A percentile compares a stretch with the other conserved stretches of the same genome.
These are phyloP conservation scores for Alloteropsis angusta DNA, from an alignment of 202 grass and related monocot genomes.

Conservation along the genomic window DNA sequence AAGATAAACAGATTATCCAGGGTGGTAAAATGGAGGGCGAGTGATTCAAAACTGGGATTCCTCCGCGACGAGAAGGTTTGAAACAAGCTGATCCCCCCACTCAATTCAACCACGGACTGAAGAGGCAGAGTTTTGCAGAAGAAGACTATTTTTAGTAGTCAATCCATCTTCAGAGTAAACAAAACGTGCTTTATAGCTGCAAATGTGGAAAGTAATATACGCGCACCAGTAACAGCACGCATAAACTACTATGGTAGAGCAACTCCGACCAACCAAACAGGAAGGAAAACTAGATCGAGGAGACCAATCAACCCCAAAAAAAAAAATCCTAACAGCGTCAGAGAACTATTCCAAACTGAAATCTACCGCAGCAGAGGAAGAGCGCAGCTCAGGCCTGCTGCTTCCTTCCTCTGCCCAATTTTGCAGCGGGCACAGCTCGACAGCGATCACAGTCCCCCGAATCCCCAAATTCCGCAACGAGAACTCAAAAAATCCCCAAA, in stretches of 20 bases:
- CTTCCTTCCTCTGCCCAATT: neutral
- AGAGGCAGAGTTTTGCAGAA: neutral
- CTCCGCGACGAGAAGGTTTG: neutral
- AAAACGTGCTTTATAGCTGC: neutral
- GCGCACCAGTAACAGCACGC: neutral
- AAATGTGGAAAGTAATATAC: slow-evolving; percentile 16
- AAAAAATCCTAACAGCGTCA: neutral
- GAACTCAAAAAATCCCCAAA: neutral
- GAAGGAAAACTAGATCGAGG: neutral
- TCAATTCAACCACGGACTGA: neutral
- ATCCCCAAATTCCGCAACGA: neutral
- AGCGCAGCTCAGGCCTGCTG: neutral
- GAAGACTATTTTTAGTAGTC: slow-evolving; percentile 29
- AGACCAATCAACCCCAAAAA: neutral
- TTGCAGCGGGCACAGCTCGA: neutral
- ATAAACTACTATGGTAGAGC: slow-evolving; percentile 2
- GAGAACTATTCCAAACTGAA: too few relatives aligned
- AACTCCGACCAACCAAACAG: neutral
- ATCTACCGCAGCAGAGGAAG: neutral
- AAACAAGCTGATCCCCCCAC: neutral
- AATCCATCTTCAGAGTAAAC: neutral
- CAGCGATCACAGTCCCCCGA: neutral
- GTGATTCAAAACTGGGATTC: neutral
- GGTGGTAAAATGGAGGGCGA: neutral
- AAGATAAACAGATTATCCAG: neutral